Evolutionary conservation across 352 stramenopile genomes (phyloP), one percentile per base, ranked within the genome.

Genomic region (Globisporangium camurandrum): DNA sequence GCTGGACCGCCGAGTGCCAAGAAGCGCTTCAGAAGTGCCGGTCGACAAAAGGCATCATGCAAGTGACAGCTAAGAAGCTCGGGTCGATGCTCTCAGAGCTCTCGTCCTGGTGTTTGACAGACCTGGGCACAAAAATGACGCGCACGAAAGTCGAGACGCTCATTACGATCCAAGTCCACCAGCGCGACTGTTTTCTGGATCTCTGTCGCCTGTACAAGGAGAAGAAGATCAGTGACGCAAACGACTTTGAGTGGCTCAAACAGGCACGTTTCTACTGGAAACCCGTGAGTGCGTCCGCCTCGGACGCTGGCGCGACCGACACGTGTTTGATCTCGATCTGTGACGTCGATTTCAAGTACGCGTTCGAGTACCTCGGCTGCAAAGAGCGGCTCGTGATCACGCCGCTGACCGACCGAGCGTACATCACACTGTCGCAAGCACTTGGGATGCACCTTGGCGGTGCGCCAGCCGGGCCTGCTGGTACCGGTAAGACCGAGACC

Each of bases 291-390:
- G 70, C 70, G 8, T n/a, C n/a, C n/a, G n/a, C n/a, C n/a, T 88
- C 95, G 56, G 91, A 97, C 52, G 68, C 82, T 20, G 88, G 90
- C 22, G 85, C 82, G 17, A 71, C 96, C 23, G 95, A 96, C 44
- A 78, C 90, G 14, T 96, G 90, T 47, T 67, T 98, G 22, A 97
- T 99, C 52, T 93, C 85, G 17, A 98, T 98, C 60, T 88, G 76
- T 46, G 88, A 97, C 49, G 82, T 93, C 27, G 69, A 79, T n/a
- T 89, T 97, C 51, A 83, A 88, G 22, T 97, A 97, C 57, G 79
- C 82, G 30, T 97, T 97, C 56, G 89, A 97, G 69, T 97, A 97
- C 51, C 76, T 96, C 41, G 90, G 90, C n/a, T 93, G 83, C 44
- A 97, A 93, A 20, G 89, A 90, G 47, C 68, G 84, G 10, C 68